Percentiles rank a stretch among this genome's conserved stretches.
Evolutionary conservation across 1,284 basidiomycete species (phyloP).

Genomic region (Fomitiporia mediterranea): DNA sequence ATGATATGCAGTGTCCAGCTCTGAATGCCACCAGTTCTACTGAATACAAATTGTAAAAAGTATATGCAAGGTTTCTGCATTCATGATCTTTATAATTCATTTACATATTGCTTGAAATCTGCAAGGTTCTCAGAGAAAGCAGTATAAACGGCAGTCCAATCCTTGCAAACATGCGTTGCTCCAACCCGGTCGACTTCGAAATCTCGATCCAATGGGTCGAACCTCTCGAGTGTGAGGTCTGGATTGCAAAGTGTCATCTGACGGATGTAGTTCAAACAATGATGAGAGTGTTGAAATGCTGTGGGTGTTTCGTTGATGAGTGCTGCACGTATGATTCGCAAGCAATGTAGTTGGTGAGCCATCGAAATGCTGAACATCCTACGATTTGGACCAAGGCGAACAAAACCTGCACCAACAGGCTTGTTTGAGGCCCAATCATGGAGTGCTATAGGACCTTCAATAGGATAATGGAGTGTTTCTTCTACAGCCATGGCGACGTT

Average conservation of each 20-base stretch:
- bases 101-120: no score
- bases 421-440: constrained; percentile 1
- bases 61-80: no score
- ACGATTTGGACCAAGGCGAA: constrained; percentile 7
- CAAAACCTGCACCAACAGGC: constrained; percentile 3
- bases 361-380: constrained; percentile 9
- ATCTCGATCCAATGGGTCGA: constrained; percentile 37
- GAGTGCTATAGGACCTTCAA: not conserved
- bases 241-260: constrained; percentile 38
- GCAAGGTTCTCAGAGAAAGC: no score
- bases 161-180: constrained; percentile 41
- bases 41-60: no score
- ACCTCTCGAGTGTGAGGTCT: constrained; percentile 42
- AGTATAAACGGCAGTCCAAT: constrained; percentile 40
- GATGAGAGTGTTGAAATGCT: constrained; percentile 19
- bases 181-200: constrained; percentile 35
- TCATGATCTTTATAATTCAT: no score
- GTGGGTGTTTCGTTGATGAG: not conserved
- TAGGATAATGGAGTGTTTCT: constrained; percentile 2
- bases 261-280: constrained; percentile 43
- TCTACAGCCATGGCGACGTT: not conserved
- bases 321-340: not conserved
- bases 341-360: constrained; percentile 13
- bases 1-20: no score
- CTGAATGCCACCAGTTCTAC: no score